Percentiles rank a stretch among this genome's conserved stretches.
phyloP scores from a whole-genome alignment of 2,329 filamentous ascomycete genomes.

The Fusarium fujikuroi region DNA sequence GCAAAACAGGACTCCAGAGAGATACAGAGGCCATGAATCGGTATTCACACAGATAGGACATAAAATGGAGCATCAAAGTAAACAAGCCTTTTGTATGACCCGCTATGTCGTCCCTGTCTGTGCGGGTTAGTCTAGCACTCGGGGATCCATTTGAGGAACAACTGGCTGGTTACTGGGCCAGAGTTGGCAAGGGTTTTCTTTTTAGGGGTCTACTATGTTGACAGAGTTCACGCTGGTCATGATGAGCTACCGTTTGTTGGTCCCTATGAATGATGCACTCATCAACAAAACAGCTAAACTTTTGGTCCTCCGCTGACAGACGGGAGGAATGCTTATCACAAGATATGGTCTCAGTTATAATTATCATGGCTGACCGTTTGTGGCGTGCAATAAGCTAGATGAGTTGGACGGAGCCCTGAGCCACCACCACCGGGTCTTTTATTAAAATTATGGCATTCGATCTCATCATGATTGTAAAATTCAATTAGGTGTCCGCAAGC shows the following conservation, averaged over 20 bases:
- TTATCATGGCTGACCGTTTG: constrained; percentile 24
- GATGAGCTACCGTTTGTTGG: constrained; percentile 10
- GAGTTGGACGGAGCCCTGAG: constrained; percentile 28
- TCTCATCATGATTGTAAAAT: constrained; percentile 28
- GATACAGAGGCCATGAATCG: background rate
- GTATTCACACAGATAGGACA: constrained; percentile 13
- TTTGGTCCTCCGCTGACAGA: constrained; percentile 5
- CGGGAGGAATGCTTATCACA: constrained; percentile 30
- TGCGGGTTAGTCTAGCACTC: constrained; percentile 27
- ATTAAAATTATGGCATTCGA: constrained; percentile 14
- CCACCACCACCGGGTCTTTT: constrained; percentile 12
- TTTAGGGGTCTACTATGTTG: constrained; percentile 13
- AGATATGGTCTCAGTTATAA: constrained; percentile 3
- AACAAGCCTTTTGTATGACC: constrained; percentile 45
- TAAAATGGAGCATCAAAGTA: constrained; percentile 26
- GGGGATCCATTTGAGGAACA: constrained; percentile 32
- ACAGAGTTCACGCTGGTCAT: constrained; percentile 22
- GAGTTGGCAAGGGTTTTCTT: constrained; percentile 23
- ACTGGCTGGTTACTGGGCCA: constrained; percentile 28
- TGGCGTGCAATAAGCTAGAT: constrained; percentile 24
- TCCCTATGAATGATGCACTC: constrained; percentile 21
- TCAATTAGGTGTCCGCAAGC: constrained; percentile 21
- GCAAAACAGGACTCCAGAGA: background rate
- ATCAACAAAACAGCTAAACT: constrained; percentile 10
- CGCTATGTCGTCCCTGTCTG: constrained; percentile 31